Conservation (phyloP, 176 grass and related monocot genomes). For the Stipa capillata region DNA sequence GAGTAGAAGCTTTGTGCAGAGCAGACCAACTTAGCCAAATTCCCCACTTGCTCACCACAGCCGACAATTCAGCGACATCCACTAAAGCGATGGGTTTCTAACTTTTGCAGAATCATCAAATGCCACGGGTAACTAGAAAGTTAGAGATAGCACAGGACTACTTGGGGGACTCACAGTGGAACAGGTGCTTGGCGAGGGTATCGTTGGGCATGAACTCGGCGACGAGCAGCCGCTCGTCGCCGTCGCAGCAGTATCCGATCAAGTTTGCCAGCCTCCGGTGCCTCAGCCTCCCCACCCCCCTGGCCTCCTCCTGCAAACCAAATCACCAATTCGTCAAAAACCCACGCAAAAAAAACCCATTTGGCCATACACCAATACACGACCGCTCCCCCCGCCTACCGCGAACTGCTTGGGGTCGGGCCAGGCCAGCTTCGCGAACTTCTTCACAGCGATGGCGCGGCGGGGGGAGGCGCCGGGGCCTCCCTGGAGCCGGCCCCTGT, state of each 20-base stretch:
- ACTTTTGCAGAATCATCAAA: background rate
- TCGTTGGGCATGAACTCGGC: slow-evolving; percentile 88
- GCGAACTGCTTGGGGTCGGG: slow-evolving; percentile 93
- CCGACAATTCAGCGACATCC: background rate
- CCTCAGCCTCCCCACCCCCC: slow-evolving; percentile 51
- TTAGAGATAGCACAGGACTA: background rate
- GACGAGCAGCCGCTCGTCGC: slow-evolving; percentile 71
- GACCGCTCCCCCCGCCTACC: slow-evolving; percentile 15
- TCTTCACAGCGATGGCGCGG: slow-evolving; percentile 81
- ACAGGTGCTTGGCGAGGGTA: slow-evolving; percentile 70
- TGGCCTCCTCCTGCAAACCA: slow-evolving; percentile 63
- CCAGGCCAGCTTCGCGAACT: slow-evolving; percentile 80
- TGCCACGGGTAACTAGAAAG: background rate
- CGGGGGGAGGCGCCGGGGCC: background rate
- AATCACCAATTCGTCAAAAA: background rate
- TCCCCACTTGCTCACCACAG: background rate
- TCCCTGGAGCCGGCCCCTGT: slow-evolving; percentile 50
- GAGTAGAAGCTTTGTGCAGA: background rate
- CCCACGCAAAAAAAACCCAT: background rate
- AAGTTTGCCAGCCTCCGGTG: slow-evolving; percentile 67
- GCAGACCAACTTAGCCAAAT: background rate
- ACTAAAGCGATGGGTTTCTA: background rate
- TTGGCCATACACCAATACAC: background rate
- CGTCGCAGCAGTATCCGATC: slow-evolving; percentile 79
- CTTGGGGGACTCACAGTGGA: slow-evolving; percentile 54